These are phyloP conservation scores for Lentinus polychrous DNA, from an alignment of 1,284 basidiomycete genomes.

Conservation along the genomic window DNA sequence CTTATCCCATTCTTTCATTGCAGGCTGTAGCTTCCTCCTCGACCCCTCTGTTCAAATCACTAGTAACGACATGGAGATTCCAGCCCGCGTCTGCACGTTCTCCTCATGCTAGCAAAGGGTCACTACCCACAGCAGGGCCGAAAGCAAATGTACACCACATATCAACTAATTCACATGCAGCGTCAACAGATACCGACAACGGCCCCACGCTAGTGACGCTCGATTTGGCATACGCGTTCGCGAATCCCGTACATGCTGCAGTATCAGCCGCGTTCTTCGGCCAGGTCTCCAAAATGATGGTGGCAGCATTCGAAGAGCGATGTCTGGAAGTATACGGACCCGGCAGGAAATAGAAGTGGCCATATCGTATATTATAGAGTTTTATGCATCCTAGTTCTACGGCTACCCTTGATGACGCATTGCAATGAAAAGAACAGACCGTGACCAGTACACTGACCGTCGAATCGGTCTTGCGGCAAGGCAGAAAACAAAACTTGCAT, in stretches of 20 bases:
- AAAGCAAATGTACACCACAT: background rate
- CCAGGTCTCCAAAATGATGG: slow-evolving; percentile 84
- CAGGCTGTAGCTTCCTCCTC: slow-evolving; percentile 75
- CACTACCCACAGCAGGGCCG: slow-evolving; percentile 2
- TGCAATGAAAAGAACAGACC: no score
- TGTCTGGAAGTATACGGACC: slow-evolving; percentile 67
- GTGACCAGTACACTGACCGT: no score
- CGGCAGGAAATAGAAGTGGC: slow-evolving; percentile 13
- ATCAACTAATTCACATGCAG: background rate
- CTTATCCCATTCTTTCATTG: slow-evolving; percentile 6
- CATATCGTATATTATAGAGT: no score
- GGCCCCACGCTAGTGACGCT: slow-evolving; percentile 70
- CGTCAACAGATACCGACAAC: slow-evolving; percentile 18
- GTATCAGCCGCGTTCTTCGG: slow-evolving; percentile 82
- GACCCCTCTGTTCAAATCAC: slow-evolving; percentile 80
- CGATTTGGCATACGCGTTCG: slow-evolving; percentile 82
- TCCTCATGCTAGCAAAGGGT: slow-evolving; percentile 29
- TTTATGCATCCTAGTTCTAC: no score
- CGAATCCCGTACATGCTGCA: slow-evolving; percentile 80
- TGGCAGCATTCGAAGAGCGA: slow-evolving; percentile 85
- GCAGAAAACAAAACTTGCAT: no score
- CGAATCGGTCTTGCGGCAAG: no score
- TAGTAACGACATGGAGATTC: slow-evolving; percentile 81
- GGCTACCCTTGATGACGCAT: no score
- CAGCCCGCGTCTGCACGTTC: slow-evolving; percentile 44